Base-by-base conservation (phyloP, 768 basidiomycete genomes). In the Amanita muscaria region DNA sequence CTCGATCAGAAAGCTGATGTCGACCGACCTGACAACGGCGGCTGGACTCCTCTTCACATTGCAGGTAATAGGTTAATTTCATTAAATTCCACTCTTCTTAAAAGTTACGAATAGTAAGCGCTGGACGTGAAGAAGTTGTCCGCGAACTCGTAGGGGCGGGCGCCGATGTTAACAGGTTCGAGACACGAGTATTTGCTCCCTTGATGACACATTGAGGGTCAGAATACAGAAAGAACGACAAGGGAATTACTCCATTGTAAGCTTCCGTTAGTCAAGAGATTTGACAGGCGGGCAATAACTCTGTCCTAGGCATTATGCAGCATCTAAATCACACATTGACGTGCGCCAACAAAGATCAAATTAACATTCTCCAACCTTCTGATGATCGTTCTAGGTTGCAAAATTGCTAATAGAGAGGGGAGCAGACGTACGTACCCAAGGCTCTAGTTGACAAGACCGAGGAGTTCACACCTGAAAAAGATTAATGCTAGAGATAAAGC, bases 401-500 rank as follows among this genome's bases (percentile, higher is more conserved):
- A 83, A 75, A 64, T 71, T 88, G 29, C 68, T 97, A 50, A 84
- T 97, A 56, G 69, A 79, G 43, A 76, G 87, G 59, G 91, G 92
- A 47, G 93, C 93, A 51, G 90, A 96, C 59, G 93, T 93, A 66
- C 57, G 90, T 75, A 50, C 27, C 51, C 51, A 41, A 42, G 63
- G 59, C 58, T 57, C 50, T 51, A 55, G 51, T 49, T 59, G 21
- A 59, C 51, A 59, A 55, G 47, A 49, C 56, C 60, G 57, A 52
- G 54, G 56, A 61, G 53, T 61, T 56, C 54, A 55, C 44, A 58
- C 57, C 54, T 59, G 47, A 56, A 35, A 47, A 57, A 99, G 89
- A 87, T 94, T 66, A 99, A 98, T 57, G 86, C 85, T 34, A 85
- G 79, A 65, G 94, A 99, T 70, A 83, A 80, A 53, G 91, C 93